Base-by-base conservation (phyloP, 179 eudicot genomes). In the Beta macrorhiza region DNA sequence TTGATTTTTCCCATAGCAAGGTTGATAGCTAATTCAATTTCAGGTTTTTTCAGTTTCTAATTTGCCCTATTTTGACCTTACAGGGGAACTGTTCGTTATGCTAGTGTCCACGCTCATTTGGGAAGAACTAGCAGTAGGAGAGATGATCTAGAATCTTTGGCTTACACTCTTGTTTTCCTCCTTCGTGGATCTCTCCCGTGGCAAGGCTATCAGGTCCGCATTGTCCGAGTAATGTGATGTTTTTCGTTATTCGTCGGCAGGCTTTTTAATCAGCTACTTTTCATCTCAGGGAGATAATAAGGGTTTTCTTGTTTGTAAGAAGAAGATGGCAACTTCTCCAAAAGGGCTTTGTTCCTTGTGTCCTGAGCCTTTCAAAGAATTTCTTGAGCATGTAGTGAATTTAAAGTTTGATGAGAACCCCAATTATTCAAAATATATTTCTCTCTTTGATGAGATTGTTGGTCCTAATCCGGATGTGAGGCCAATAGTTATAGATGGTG, bases 71-170 rank as follows among this genome's bases (percentile, higher is more conserved):
- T 80, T 80, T 57, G 19, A 19, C 72, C 37, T 72, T 63, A 61
- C 82, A 91, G 93, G 84, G 93, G 93, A 45, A 91, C 93, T 3
- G 87, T 91, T 56, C 87, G 91, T 53, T 91, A 91, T 83, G 93
- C 93, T 17, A 91, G 93, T 78, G 93, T 88, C 9, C 92, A 91
- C 87, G 93, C 92, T 56, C 93, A 91, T 83, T 87, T 91, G 83
- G 93, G 93, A 47, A 81, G 93, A 83, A 87, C 84, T 20, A 87
- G 91, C 69, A 89, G 92, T 67, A 90, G 93, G 79, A 84, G 93
- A 83, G 93, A 89, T 80, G 93, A 91, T 75, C 88, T 91, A 57
- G 93, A 91, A 81, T 91, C 93, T 42, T 80, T 91, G 55, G 93
- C 93, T 53, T 91, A 91, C 78, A 91, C 92, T 44, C 84, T 91